Evolutionary conservation across 1,139 yeast genomes (phyloP).

Genomic region (Wickerhamomyces sp.): DNA sequence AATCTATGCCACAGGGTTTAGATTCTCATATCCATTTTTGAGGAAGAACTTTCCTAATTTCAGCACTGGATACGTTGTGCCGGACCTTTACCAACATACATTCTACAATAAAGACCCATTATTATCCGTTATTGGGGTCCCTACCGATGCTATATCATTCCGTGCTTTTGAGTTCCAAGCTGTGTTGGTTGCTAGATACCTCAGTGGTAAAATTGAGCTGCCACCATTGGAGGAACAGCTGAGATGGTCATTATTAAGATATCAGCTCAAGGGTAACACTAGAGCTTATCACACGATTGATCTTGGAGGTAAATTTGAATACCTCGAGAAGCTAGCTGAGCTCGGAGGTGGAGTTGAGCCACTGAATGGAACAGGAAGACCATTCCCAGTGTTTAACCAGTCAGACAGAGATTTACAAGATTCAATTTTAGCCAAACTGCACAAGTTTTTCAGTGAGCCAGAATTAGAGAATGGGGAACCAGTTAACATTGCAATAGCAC

Average conservation of each 20-base stretch:
- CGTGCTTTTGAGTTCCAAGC: slow-evolving; percentile 43
- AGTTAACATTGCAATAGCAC: not conserved
- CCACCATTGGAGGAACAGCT: slow-evolving; percentile 32
- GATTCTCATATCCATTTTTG: slow-evolving; percentile 40
- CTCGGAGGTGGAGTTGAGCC: slow-evolving; percentile 31
- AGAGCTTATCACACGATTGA: slow-evolving; percentile 40
- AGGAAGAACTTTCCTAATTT: slow-evolving; percentile 27
- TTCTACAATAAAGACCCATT: slow-evolving; percentile 36
- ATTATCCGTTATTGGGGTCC: slow-evolving; percentile 37
- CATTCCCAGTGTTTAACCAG: slow-evolving; percentile 31
- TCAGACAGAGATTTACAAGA: slow-evolving; percentile 25
- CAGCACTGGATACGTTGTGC: slow-evolving; percentile 27
- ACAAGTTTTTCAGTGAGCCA: slow-evolving; percentile 16
- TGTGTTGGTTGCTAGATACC: slow-evolving; percentile 29
- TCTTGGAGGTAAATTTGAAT: slow-evolving; percentile 24
- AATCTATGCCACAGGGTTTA: slow-evolving; percentile 41
- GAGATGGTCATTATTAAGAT: slow-evolving; percentile 31
- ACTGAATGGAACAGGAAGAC: slow-evolving; percentile 31
- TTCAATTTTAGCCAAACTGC: slow-evolving; percentile 6
- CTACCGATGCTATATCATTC: slow-evolving; percentile 34
- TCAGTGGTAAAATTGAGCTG: slow-evolving; percentile 29
- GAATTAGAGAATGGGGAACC: slow-evolving; percentile 1
- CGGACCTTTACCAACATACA: slow-evolving; percentile 34
- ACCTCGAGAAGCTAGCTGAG: slow-evolving; percentile 23
- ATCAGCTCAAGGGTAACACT: slow-evolving; percentile 23